These are phyloP conservation scores for Populus tomentosa DNA, from an alignment of 441 rosid genomes.

Conservation along the genomic window DNA sequence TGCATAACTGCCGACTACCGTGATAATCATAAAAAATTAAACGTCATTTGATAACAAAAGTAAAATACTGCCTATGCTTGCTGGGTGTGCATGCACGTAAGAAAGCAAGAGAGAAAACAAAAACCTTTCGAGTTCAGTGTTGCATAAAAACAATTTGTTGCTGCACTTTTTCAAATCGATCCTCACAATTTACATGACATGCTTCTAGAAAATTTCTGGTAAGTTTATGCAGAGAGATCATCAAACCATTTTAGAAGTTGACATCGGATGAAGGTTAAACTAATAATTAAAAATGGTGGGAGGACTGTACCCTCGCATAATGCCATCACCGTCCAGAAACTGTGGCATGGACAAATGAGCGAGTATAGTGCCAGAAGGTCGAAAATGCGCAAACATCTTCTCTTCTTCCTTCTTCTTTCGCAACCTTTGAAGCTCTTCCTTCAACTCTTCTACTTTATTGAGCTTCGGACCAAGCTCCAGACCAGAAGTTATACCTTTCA, in stretches of 20 bases:
- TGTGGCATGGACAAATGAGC: too few species aligned
- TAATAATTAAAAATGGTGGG: neutral
- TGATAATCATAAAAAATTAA: neutral
- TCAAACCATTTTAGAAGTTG: neutral
- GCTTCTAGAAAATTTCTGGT: neutral
- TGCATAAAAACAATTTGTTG: neutral
- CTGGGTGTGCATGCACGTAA: neutral
- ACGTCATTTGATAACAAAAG: neutral
- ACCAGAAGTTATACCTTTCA: slow-evolving; percentile 86
- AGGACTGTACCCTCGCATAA: slow-evolving; percentile 66
- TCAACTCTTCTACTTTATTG: slow-evolving; percentile 74
- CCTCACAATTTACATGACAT: neutral
- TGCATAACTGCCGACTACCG: neutral
- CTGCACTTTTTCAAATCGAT: neutral
- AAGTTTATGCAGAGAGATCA: neutral
- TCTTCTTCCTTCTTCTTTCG: slow-evolving; percentile 61
- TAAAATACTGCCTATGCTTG: neutral
- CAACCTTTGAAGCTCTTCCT: slow-evolving; percentile 75
- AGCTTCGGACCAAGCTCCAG: slow-evolving; percentile 86
- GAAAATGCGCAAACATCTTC: slow-evolving; percentile 53
- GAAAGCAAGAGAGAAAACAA: neutral
- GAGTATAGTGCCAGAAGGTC: slow-evolving; percentile 62
- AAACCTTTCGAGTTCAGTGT: neutral
- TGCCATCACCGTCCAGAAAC: slow-evolving; percentile 68
- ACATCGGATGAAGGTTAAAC: neutral